Base-by-base conservation (phyloP, 768 basidiomycete species). In the Lentinula edodes region DNA sequence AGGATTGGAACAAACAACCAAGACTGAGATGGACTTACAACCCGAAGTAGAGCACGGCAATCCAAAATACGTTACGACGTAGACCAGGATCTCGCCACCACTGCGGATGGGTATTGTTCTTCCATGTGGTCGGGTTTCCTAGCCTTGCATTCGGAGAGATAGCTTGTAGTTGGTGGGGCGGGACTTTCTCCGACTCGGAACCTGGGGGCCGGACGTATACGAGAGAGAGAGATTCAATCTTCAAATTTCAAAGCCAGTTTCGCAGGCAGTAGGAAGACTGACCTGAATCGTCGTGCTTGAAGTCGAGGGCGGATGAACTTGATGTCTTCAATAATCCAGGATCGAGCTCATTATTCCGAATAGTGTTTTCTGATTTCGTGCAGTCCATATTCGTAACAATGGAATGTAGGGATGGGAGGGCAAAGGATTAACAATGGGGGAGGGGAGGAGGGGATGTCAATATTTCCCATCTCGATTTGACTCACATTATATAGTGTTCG, bases 61-160 rank as follows among this genome's bases (percentile, higher is more conserved):
- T 56, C 55, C 55, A 56, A 32, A 56, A 56, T 43, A 56, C 55
- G 23, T 56, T 56, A 9, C 38, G 18, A 2, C 55, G 55, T 42
- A 56, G 41, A 4, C 55, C 55, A 41, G 38, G 55, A 43, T 56
- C 55, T 56, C 38, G 55, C 55, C 55, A 56, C 55, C 55, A 56
- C n/a, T 34, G 38, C 55, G 55, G 55, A 34, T 56, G 38, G 7
- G 55, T 43, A 10, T 56, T 56, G 39, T 56, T 56, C 42, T 56
- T 43, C 55, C 55, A 56, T 15, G 55, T 23, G 5, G 38, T 56
- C 13, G 55, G 41, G 18, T 54, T 54, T 43, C 55, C 41, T 32
- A 56, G 23, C 43, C 42, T 56, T 6, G 39, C 13, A 20, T 20
- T 48, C 9, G 46, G 46, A 48, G 46, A 20, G 10, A 36, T 39